Percentiles rank a stretch among this genome's conserved stretches.
Evolutionary conservation across 176 grass and related monocot genomes (phyloP).

Genomic region (Chloris gayana): DNA sequence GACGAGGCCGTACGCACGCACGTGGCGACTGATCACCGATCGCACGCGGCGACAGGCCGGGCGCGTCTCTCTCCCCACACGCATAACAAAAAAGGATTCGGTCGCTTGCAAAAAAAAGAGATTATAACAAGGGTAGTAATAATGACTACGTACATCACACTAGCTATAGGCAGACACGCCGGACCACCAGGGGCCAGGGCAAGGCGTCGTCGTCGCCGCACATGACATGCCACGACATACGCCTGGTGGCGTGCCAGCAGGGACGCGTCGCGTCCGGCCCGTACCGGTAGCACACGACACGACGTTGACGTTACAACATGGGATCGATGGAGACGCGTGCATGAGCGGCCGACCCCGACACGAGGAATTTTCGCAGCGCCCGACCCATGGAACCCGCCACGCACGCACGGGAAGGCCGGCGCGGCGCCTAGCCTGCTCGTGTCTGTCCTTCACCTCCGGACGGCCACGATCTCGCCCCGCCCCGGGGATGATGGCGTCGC

Average conservation of each 20-base stretch:
- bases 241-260: neutral
- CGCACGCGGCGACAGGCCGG: neutral
- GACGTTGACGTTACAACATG: conserved; percentile 40
- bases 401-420: neutral
- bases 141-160: no score
- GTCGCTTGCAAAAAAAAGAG: no score
- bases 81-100: neutral
- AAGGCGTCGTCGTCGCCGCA: neutral
- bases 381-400: neutral
- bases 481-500: neutral
- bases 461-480: conserved; percentile 34
- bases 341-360: conserved; percentile 19
- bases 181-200: neutral
- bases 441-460: neutral
- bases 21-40: neutral
- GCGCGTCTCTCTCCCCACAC: neutral
- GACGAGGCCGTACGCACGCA: neutral
- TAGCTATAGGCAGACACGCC: neutral
- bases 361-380: conserved; percentile 34
- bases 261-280: conserved; percentile 27
- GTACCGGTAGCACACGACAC: conserved; percentile 26
- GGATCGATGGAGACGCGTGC: neutral
- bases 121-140: no score
- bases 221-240: conserved; percentile 35
- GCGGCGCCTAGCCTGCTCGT: conserved; percentile 21